Percentiles rank a stretch among this genome's conserved stretches.
Evolutionary conservation across 192 early-diverging fungal genomes (phyloP).

Genomic region (Spinellus fusiger): DNA sequence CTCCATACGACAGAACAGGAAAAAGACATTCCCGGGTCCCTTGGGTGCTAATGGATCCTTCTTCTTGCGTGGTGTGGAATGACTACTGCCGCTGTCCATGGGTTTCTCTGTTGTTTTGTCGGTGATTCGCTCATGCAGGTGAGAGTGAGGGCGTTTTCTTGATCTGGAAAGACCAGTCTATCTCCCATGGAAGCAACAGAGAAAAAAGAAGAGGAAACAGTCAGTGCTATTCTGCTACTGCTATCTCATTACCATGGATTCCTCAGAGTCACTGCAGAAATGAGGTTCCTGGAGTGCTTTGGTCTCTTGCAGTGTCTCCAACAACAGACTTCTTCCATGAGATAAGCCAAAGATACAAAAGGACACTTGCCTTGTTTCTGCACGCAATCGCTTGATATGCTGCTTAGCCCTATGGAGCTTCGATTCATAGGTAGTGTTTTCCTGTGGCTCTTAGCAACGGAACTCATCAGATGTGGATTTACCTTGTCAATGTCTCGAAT

Average conservation of each 20-base stretch:
- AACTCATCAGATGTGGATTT: slow-evolving; percentile 11
- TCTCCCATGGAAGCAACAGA: too few relatives aligned
- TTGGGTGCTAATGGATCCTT: slow-evolving; percentile 44
- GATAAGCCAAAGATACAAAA: too few relatives aligned
- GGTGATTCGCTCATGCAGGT: neutral
- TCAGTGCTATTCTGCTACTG: too few relatives aligned
- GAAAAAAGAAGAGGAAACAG: too few relatives aligned
- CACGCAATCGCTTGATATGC: slow-evolving; percentile 40
- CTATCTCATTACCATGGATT: too few relatives aligned
- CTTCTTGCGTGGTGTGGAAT: slow-evolving; percentile 26
- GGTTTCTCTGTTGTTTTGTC: neutral
- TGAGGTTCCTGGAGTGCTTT: too few relatives aligned
- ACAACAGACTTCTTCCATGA: too few relatives aligned
- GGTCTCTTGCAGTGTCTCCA: too few relatives aligned
- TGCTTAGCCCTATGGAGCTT: slow-evolving; percentile 35
- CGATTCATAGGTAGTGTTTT: slow-evolving; percentile 37
- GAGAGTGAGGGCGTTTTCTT: neutral
- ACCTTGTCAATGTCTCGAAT: slow-evolving; percentile 47
- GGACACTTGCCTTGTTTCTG: slow-evolving; percentile 40
- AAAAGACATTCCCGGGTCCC: slow-evolving; percentile 36
- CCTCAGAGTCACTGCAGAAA: too few relatives aligned
- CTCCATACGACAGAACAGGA: slow-evolving; percentile 35
- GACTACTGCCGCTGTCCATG: neutral
- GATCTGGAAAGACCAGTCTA: too few relatives aligned
- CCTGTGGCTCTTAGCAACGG: slow-evolving; percentile 21